phyloP scores from a whole-genome alignment of 768 basidiomycete genomes.

The Xerocomellus amylosporus region DNA sequence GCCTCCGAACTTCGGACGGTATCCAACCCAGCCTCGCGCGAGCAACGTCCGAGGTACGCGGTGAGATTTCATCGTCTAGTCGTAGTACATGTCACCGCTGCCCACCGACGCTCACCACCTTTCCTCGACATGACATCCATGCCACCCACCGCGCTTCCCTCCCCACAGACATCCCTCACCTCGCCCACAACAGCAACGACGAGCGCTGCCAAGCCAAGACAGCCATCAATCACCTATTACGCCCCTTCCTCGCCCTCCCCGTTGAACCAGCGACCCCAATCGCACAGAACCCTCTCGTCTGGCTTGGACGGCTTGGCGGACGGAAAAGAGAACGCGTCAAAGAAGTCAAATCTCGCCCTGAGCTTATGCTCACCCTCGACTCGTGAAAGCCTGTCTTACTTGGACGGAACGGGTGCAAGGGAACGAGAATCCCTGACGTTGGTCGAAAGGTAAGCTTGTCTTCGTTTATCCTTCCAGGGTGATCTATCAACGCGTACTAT shows the following conservation, averaged over 20 bases:
- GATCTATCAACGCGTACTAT: not conserved
- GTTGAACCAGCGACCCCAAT: conserved; percentile 11
- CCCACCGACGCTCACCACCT: not conserved
- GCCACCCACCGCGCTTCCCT: conserved; percentile 5
- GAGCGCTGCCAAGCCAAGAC: conserved; percentile 15
- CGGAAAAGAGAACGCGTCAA: conserved; percentile 13
- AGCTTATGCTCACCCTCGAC: conserved; percentile 13
- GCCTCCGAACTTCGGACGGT: conserved; percentile 11
- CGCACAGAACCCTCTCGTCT: not conserved
- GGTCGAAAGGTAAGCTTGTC: conserved; percentile 61
- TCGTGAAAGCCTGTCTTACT: conserved; percentile 18
- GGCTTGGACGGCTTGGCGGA: not conserved
- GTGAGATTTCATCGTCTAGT: not conserved
- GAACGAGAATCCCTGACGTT: conserved; percentile 56
- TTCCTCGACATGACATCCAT: conserved; percentile 3
- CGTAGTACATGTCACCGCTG: not conserved
- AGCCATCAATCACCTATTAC: conserved; percentile 30
- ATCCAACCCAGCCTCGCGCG: not conserved
- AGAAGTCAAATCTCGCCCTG: conserved; percentile 20
- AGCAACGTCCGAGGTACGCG: not conserved
- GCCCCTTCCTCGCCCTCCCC: conserved; percentile 28
- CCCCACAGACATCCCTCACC: conserved; percentile 20
- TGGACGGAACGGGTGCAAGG: conserved; percentile 4
- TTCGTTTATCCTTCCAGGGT: not conserved
- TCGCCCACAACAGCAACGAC: conserved; percentile 7